phyloP scores from a whole-genome alignment of 1,139 yeast species.

The Candida sp. region DNA sequence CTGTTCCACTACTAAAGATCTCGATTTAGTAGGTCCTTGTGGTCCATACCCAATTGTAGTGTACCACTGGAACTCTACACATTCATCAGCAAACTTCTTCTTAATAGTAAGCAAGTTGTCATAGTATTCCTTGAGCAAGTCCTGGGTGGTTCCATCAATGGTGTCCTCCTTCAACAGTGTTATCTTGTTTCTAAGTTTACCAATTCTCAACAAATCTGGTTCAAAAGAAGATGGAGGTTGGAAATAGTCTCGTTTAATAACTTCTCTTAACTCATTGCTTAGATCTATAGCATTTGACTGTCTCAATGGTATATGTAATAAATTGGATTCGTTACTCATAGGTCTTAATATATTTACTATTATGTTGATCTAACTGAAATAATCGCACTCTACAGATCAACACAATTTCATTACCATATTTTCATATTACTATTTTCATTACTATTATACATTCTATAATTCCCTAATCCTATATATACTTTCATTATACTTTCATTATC shows the following conservation, averaged over 20 bases:
- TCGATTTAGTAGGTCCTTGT: constrained; percentile 31
- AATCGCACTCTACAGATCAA: not conserved
- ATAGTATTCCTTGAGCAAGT: constrained; percentile 26
- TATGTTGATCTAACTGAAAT: not conserved
- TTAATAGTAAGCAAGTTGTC: constrained; percentile 24
- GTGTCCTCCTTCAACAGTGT: constrained; percentile 18
- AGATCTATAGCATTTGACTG: constrained; percentile 47
- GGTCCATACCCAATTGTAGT: constrained; percentile 60
- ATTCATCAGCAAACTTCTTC: constrained; percentile 39
- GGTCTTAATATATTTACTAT: not conserved
- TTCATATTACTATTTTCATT: too few species aligned
- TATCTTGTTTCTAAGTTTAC: constrained; percentile 20
- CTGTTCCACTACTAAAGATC: constrained; percentile 55
- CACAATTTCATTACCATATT: not conserved
- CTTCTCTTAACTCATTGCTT: constrained; percentile 38
- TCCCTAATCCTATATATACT: not conserved
- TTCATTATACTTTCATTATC: not conserved
- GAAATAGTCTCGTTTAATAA: constrained; percentile 59
- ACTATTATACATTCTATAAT: not conserved
- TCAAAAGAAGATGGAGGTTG: constrained; percentile 62
- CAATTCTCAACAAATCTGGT: constrained; percentile 45
- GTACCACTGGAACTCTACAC: constrained; percentile 64
- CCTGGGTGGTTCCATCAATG: constrained; percentile 13
- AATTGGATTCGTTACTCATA: constrained; percentile 26
- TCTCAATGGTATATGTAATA: constrained; percentile 52